A percentile compares a stretch with the other conserved stretches of the same genome.
Conservation (phyloP, 2,329 filamentous ascomycete species). For the Volutella citrinella region DNA sequence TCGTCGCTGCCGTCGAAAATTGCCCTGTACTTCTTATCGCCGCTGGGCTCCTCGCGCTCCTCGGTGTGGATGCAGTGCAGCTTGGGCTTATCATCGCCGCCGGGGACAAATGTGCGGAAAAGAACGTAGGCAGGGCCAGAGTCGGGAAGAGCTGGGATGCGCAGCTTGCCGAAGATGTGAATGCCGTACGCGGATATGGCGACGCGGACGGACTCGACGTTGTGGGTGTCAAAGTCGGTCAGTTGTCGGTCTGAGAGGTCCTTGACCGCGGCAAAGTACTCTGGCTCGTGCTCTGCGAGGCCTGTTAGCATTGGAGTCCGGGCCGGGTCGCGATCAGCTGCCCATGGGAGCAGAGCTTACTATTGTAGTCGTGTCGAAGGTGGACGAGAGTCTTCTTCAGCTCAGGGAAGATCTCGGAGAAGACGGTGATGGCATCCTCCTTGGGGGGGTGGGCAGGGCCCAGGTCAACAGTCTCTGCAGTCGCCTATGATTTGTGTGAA, state of each 20-base stretch:
- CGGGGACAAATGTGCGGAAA: slow-evolving; percentile 84
- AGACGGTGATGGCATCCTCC: slow-evolving; percentile 49
- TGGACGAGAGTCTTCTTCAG: slow-evolving; percentile 50
- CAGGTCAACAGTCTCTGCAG: slow-evolving; percentile 51
- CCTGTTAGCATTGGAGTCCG: too few relatives aligned
- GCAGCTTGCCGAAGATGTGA: slow-evolving; percentile 73
- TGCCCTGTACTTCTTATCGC: slow-evolving; percentile 89
- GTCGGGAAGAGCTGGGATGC: slow-evolving; percentile 41
- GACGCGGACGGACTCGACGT: slow-evolving; percentile 88
- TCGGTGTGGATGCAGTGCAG: slow-evolving; percentile 89
- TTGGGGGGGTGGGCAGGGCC: slow-evolving; percentile 45
- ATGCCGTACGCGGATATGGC: slow-evolving; percentile 81
- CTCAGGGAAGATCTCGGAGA: slow-evolving; percentile 47
- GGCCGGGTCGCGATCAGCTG: too few relatives aligned
- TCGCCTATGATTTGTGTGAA: too few relatives aligned
- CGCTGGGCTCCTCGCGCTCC: slow-evolving; percentile 89
- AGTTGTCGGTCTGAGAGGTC: slow-evolving; percentile 70
- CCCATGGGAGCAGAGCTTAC: too few relatives aligned
- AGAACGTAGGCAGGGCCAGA: slow-evolving; percentile 71
- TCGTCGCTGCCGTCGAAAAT: slow-evolving; percentile 89
- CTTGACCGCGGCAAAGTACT: slow-evolving; percentile 50
- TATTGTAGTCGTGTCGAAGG: slow-evolving; percentile 44
- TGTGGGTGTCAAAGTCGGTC: slow-evolving; percentile 75
- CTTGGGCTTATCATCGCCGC: slow-evolving; percentile 76
- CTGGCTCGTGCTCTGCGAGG: slow-evolving; percentile 52